These are phyloP conservation scores for Monosporozyma siamensis DNA, from an alignment of 805 yeast species.

Conservation along the genomic window DNA sequence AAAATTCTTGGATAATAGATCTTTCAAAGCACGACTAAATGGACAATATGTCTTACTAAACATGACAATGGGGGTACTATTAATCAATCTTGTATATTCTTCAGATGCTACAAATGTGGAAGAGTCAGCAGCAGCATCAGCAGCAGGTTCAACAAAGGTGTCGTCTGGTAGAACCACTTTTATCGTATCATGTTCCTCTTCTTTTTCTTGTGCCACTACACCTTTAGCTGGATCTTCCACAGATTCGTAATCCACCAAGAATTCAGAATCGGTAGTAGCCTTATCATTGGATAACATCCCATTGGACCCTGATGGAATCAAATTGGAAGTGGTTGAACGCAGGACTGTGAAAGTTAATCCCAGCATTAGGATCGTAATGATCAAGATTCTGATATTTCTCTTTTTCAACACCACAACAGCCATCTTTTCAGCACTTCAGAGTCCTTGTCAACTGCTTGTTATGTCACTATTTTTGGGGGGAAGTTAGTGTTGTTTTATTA, in stretches of 20 bases:
- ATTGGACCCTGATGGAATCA: no score
- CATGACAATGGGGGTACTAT: slow-evolving; percentile 55
- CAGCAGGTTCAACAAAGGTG: slow-evolving; percentile 5
- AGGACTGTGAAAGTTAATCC: slow-evolving; percentile 22
- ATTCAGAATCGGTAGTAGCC: no score
- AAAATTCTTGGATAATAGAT: slow-evolving; percentile 47
- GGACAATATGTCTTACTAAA: slow-evolving; percentile 59
- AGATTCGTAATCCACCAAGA: not conserved
- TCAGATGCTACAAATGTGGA: slow-evolving; percentile 36
- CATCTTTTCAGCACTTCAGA: no score
- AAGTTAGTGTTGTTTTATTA: no score
- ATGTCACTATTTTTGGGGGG: no score
- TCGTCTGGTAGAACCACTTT: not conserved
- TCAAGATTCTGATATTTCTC: slow-evolving; percentile 22
- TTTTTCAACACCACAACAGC: slow-evolving; percentile 11
- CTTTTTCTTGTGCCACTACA: not conserved
- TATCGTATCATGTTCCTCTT: not conserved
- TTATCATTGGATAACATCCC: no score
- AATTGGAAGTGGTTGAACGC: slow-evolving; percentile 17
- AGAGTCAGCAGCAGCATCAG: slow-evolving; percentile 4
- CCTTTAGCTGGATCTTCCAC: slow-evolving; percentile 1
- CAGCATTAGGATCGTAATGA: slow-evolving; percentile 19
- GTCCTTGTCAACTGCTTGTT: no score
- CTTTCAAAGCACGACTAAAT: slow-evolving; percentile 62
- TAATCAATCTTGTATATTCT: slow-evolving; percentile 48